Conservation (phyloP, 2,329 filamentous ascomycete genomes). For the Periconia digitata region DNA sequence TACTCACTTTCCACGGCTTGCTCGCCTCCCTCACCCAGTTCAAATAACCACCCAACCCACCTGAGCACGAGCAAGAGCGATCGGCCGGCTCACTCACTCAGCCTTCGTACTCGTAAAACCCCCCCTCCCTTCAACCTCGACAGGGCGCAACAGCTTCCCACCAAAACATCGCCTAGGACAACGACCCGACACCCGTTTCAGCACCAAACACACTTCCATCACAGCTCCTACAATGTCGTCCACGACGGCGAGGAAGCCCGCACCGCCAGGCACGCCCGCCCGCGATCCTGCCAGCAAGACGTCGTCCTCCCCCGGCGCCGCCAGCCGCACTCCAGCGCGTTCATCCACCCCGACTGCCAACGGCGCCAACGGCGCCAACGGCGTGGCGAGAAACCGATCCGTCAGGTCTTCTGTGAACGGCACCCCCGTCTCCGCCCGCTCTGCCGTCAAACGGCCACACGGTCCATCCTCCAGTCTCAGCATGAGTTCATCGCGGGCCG, state of each 20-base stretch:
- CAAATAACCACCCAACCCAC: too few relatives aligned
- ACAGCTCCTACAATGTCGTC: conserved; percentile 32
- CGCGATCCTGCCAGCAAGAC: conserved; percentile 24
- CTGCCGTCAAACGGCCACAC: conserved; percentile 41
- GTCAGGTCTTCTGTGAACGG: conserved; percentile 34
- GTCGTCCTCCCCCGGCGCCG: conserved; percentile 33
- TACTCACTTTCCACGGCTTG: too few relatives aligned
- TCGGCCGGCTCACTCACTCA: neutral
- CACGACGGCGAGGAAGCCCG: conserved; percentile 39
- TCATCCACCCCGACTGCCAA: conserved; percentile 32
- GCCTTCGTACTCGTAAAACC: neutral
- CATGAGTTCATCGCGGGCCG: conserved; percentile 38
- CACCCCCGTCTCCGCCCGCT: conserved; percentile 43
- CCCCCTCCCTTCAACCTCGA: neutral
- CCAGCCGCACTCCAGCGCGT: conserved; percentile 37
- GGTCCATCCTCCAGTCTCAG: conserved; percentile 33
- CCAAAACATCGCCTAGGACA: neutral
- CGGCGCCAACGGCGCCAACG: conserved; percentile 26
- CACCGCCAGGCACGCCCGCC: conserved; percentile 33
- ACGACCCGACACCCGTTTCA: neutral
- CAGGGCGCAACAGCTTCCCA: neutral
- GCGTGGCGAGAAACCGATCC: conserved; percentile 34
- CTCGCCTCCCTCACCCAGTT: too few relatives aligned
- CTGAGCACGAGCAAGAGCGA: too few relatives aligned
- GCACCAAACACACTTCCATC: conserved; percentile 7